phyloP scores from a whole-genome alignment of 192 early-diverging fungal genomes.

The Bifiguratus adelaidae region DNA sequence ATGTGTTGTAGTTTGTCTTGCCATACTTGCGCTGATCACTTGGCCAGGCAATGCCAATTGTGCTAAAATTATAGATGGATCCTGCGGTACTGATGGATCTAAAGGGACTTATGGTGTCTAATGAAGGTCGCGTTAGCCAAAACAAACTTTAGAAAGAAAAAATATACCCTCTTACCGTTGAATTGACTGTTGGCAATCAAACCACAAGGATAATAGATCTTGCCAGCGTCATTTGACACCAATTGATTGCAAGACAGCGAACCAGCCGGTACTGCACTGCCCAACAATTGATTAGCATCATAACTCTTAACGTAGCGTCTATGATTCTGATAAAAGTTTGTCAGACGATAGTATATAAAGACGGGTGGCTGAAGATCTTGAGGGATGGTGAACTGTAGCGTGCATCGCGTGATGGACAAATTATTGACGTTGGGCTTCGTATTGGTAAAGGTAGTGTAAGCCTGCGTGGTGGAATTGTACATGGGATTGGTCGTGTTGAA shows the following conservation, averaged over 20 bases:
- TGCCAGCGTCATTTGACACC: conserved; percentile 8
- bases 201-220: conserved; percentile 78
- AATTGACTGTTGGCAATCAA: conserved; percentile 88
- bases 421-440: background rate
- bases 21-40: conserved; percentile 67
- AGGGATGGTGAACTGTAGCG: conserved; percentile 56
- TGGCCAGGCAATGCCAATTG: conserved; percentile 78
- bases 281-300: conserved; percentile 65
- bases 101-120: conserved; percentile 22
- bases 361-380: conserved; percentile 64
- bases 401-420: conserved; percentile 38
- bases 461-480: background rate
- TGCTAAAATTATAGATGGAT: conserved; percentile 36
- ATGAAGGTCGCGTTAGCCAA: background rate
- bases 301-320: conserved; percentile 77
- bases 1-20: conserved; percentile 34
- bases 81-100: background rate
- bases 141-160: background rate
- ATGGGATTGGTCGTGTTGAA: background rate
- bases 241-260: conserved; percentile 27
- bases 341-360: conserved; percentile 89
- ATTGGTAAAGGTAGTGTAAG: background rate
- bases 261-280: conserved; percentile 21
- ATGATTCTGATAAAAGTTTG: conserved; percentile 96
- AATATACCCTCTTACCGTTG: conserved; percentile 44